Percentiles rank a stretch among this genome's conserved stretches.
Evolutionary conservation across 345 rosid genomes (phyloP).

Genomic region (Corymbia maculata): DNA sequence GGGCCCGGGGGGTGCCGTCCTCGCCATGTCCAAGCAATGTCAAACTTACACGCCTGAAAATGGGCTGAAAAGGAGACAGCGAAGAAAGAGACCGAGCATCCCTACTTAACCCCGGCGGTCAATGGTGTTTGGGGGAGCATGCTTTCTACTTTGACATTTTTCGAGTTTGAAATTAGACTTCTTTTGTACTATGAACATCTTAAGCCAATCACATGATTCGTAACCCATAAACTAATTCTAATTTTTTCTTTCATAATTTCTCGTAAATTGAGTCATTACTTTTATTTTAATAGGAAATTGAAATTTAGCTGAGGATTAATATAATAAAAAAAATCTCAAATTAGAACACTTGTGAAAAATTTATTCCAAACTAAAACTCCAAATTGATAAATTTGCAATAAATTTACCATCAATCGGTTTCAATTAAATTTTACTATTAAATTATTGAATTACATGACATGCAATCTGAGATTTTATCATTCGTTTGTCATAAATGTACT

Average conservation of each 20-base stretch:
- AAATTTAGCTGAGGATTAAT: too few relatives aligned
- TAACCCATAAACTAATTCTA: background rate
- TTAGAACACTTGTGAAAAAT: accelerated
- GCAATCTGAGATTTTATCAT: accelerated
- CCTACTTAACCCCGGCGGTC: background rate
- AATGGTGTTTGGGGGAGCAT: background rate
- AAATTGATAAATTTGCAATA: accelerated
- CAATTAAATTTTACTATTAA: accelerated
- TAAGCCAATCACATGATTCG: background rate
- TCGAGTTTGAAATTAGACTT: background rate
- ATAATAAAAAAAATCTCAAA: too few relatives aligned
- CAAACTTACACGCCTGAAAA: background rate
- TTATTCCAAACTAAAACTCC: accelerated
- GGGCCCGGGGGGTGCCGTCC: background rate
- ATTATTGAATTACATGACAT: accelerated
- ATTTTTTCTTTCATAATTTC: background rate
- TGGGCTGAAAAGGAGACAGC: background rate
- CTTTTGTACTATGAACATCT: background rate
- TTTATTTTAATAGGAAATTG: background rate
- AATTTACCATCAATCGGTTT: accelerated
- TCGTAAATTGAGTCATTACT: background rate
- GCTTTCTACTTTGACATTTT: background rate
- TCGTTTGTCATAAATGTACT: accelerated
- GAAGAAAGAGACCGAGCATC: background rate
- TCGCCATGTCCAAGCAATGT: background rate